Percentiles rank a stretch among this genome's conserved stretches.
phyloP scores from a whole-genome alignment of 768 basidiomycete species.

The Lentinula sp. region DNA sequence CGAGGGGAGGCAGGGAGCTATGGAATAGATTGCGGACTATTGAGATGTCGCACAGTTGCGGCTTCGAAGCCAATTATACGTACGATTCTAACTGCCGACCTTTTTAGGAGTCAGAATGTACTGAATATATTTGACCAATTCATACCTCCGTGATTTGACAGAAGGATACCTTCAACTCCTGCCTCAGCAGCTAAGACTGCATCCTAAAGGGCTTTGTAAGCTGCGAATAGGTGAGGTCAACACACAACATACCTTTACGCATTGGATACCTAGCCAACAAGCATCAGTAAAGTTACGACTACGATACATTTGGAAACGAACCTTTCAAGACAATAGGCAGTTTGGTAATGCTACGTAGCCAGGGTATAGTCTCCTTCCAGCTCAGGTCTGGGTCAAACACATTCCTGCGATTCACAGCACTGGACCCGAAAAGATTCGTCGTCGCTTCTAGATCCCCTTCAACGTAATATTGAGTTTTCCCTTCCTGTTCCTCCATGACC shows the following conservation, averaged over 20 bases:
- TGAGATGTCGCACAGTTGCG: too few relatives aligned
- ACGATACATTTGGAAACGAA: background rate
- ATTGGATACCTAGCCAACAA: slow-evolving; percentile 44
- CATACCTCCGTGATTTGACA: slow-evolving; percentile 88
- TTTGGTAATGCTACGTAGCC: slow-evolving; percentile 64
- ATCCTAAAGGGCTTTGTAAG: slow-evolving; percentile 46
- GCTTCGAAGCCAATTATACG: background rate
- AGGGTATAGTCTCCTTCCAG: slow-evolving; percentile 75
- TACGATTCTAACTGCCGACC: slow-evolving; percentile 82
- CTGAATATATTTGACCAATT: slow-evolving; percentile 11
- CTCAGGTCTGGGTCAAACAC: slow-evolving; percentile 71
- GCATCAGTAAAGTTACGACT: background rate
- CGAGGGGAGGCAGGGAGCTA: slow-evolving; percentile 72
- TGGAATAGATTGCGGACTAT: slow-evolving; percentile 15
- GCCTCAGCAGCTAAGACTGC: slow-evolving; percentile 78
- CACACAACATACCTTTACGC: slow-evolving; percentile 47
- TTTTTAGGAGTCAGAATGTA: slow-evolving; percentile 15
- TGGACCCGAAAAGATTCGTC: slow-evolving; percentile 45
- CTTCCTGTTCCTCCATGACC: slow-evolving; percentile 50
- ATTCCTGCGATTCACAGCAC: slow-evolving; percentile 42
- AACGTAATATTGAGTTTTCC: slow-evolving; percentile 20
- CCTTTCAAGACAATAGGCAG: slow-evolving; percentile 73
- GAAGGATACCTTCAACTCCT: slow-evolving; percentile 81
- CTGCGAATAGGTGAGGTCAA: slow-evolving; percentile 3
- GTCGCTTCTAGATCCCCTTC: slow-evolving; percentile 17